These are phyloP conservation scores for Cryomyces antarcticus DNA, from an alignment of 495 filamentous ascomycete species.

Conservation along the genomic window DNA sequence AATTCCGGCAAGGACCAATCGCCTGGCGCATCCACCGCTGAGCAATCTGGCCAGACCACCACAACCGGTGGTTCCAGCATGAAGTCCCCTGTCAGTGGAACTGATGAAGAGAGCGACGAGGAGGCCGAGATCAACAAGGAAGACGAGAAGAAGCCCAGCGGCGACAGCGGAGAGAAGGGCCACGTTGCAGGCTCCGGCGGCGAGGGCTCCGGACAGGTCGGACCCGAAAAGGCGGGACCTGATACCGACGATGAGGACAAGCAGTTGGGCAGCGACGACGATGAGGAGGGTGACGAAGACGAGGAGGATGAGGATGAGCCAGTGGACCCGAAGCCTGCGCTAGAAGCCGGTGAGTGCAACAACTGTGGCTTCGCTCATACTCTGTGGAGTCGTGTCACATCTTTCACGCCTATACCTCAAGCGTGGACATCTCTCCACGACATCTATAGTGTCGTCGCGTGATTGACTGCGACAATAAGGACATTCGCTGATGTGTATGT, in stretches of 20 bases:
- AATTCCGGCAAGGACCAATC: neutral
- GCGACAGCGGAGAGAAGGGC: slow-evolving; percentile 1
- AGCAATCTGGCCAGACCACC: slow-evolving; percentile 3
- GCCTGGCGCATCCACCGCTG: slow-evolving; percentile 1
- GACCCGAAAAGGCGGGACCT: slow-evolving; percentile 20
- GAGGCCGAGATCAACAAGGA: slow-evolving; percentile 16
- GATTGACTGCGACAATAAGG: too few relatives aligned
- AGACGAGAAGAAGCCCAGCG: slow-evolving; percentile 9
- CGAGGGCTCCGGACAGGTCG: slow-evolving; percentile 5
- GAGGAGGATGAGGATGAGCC: slow-evolving; percentile 85
- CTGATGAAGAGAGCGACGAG: slow-evolving; percentile 13
- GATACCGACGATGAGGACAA: slow-evolving; percentile 27
- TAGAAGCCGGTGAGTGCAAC: slow-evolving; percentile 66
- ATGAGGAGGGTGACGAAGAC: slow-evolving; percentile 47
- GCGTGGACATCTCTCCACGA: neutral
- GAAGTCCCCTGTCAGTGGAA: slow-evolving; percentile 10
- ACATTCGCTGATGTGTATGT: neutral
- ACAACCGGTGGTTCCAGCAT: slow-evolving; percentile 12
- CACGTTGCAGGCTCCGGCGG: slow-evolving; percentile 10
- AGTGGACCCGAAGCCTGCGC: slow-evolving; percentile 66
- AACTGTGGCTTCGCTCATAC: neutral
- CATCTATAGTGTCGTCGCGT: neutral
- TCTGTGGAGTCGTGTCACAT: too few relatives aligned
- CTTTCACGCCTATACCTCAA: too few relatives aligned
- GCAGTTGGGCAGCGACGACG: slow-evolving; percentile 25